These are phyloP conservation scores for Prunus fruticosa DNA, from an alignment of 306 rosid species.

Conservation along the genomic window DNA sequence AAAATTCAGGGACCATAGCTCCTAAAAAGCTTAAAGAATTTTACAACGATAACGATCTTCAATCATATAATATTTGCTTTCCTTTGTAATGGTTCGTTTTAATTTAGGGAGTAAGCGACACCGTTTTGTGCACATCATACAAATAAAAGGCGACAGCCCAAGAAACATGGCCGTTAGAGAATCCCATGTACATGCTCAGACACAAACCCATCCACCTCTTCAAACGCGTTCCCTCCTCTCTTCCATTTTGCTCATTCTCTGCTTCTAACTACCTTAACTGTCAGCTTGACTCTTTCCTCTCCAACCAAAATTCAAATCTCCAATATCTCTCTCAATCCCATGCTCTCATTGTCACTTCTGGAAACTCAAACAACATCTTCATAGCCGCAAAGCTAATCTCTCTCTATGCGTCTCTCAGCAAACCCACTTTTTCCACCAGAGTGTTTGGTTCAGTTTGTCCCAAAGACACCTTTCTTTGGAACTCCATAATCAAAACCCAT, in stretches of 20 bases:
- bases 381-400: slow-evolving; percentile 71
- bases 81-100: no score
- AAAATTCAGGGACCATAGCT: no score
- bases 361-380: slow-evolving; percentile 69
- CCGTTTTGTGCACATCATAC: no score
- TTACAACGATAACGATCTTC: no score
- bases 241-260: slow-evolving; percentile 11
- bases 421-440: slow-evolving; percentile 35
- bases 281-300: slow-evolving; percentile 40
- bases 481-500: slow-evolving; percentile 73
- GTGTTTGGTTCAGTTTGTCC: slow-evolving; percentile 43
- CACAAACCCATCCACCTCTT: slow-evolving; percentile 8
- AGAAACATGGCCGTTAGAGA: neutral
- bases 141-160: neutral
- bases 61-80: no score
- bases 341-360: slow-evolving; percentile 58
- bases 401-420: slow-evolving; percentile 46
- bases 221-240: slow-evolving; percentile 22
- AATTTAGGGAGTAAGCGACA: no score
- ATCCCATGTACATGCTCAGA: neutral
- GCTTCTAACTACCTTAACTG: slow-evolving; percentile 15
- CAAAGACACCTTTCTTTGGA: slow-evolving; percentile 62
- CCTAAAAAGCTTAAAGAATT: no score
- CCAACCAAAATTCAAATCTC: slow-evolving; percentile 34
- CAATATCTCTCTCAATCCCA: slow-evolving; percentile 53